Evolutionary conservation across 2,329 filamentous ascomycete species (phyloP), one percentile per base, ranked within the genome.

Genomic region (Hysterium pulicare): DNA sequence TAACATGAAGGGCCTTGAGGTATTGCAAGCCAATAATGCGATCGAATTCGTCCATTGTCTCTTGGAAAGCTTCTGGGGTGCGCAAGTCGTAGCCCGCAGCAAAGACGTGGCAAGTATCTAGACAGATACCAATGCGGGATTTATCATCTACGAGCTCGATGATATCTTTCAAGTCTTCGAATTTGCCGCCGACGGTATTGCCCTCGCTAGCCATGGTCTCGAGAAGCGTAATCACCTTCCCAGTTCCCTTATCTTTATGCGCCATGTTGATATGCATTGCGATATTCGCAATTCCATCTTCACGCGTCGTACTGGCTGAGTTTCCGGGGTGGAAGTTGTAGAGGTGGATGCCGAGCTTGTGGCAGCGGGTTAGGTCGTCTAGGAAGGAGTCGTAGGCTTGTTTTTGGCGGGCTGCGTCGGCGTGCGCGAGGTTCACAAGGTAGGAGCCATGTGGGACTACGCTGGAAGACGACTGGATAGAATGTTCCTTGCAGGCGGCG

Each of bases 301-400:
- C 71, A 26, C 84, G 80, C 3, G 78, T 74, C 35, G 84, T 82
- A 43, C 85, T 68, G 32, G 67, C 86, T 2, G 85, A 85, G 44
- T 84, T 90, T 16, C 93, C 93, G 0, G 93, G 93, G 62, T 98
- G 93, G 71, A 98, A 97, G 69, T 98, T 98, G 74, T 97, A 98
- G n/a, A 96, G 77, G 48, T 72, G 76, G 58, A 98, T 95, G 1
- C 90, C 89, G 0, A 98, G 79, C 34, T 78, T 76, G 59, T 95
- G 87, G 66, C 93, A 97, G 8, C 93, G 82, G 38, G 80, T 72
- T 1, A 98, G 75, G 64, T 98, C 93, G 56, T 98, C 90, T 13
- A 95, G 61, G 66, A 98, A 98, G 44, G 82, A 81, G 30, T 74
- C 77, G 62, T 95, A 96, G 1, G 90, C 90, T 71, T 97, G 90